Evolutionary conservation across 192 early-diverging fungal species (phyloP), one percentile per base, ranked within the genome.

Genomic region (Umbelopsis ramanniana): DNA sequence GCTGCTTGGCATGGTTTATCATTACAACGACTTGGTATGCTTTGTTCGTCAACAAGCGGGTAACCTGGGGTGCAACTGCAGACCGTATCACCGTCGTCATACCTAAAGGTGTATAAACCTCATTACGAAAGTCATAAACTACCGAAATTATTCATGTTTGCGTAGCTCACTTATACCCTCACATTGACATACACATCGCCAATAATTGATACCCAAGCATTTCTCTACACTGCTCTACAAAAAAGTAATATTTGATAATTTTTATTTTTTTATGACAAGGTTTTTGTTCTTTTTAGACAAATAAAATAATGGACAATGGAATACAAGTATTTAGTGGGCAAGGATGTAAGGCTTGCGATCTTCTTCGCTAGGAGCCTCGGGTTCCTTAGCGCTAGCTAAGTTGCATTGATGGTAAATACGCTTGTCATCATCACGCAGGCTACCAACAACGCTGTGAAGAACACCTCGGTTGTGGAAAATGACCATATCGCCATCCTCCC

Each of bases 41-140:
- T 17, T 54, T 92, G 14, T 93, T 82, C 77, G 82, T 90, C 29
- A 86, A 84, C 55, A 72, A 86, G 35, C 83, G 91, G 23, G 79
- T 83, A 55, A 23, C 53, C 4, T 93, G 89, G 90, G 91, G 91
- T 0, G 69, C 52, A 15, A 57, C 79, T 19, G 90, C 84, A 1
- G 91, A 93, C 35, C 71, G 22, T 17, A 53, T 87, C 9, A 85
- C 84, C 0, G 86, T 87, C 3, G 82, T 85, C 29, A 76, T 83
- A 12, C 82, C 81, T 33, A 86, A 86, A 71, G 85, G 85, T 43
- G 77, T 77, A 23, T 86, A 68, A 70, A 11, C 22, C 40, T 19
- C 40, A 57, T 23, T 7, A 26, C 26, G 23, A 57, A 29, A 57
- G 26, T 14, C 26, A 26, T 29, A 15, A 29, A 23, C 11, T 57